Conservation (phyloP, 345 rosid genomes). For the Passiflora organensis region DNA sequence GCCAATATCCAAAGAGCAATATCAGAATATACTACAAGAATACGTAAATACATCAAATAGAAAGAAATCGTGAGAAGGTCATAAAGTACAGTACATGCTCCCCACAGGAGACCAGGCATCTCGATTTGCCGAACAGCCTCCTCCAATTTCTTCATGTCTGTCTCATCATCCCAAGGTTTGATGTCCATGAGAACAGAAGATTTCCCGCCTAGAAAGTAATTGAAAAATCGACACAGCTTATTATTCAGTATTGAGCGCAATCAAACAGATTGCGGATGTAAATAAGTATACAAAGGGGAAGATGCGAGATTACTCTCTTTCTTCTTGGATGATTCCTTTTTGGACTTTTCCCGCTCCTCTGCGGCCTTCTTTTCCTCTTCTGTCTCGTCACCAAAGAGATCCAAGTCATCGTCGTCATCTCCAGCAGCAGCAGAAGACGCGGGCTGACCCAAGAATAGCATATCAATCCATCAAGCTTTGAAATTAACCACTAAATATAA, state of each 20-base stretch:
- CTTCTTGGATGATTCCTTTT: constrained; percentile 58
- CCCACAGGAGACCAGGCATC: constrained; percentile 91
- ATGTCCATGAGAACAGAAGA: constrained; percentile 88
- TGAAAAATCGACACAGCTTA: no score
- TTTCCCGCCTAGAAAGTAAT: constrained; percentile 96
- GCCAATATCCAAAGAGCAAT: background rate
- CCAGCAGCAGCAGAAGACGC: constrained; percentile 23
- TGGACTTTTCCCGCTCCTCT: constrained; percentile 80
- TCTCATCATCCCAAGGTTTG: constrained; percentile 98
- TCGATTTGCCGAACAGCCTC: constrained; percentile 57
- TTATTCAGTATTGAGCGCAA: no score
- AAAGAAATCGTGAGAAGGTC: background rate
- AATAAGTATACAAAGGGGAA: no score
- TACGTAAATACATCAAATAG: background rate
- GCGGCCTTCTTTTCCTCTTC: constrained; percentile 95
- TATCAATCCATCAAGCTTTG: background rate
- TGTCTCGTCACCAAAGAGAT: constrained; percentile 93
- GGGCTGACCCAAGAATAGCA: background rate
- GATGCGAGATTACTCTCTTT: constrained; percentile 64
- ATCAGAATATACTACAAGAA: background rate
- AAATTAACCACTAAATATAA: no score
- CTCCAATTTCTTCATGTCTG: constrained; percentile 94
- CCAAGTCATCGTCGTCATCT: constrained; percentile 81
- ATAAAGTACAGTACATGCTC: constrained; percentile 70
- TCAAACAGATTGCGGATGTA: no score